Evolutionary conservation across 2,329 filamentous ascomycete species (phyloP), one percentile per base, ranked within the genome.

Genomic region (Nemania serpens): DNA sequence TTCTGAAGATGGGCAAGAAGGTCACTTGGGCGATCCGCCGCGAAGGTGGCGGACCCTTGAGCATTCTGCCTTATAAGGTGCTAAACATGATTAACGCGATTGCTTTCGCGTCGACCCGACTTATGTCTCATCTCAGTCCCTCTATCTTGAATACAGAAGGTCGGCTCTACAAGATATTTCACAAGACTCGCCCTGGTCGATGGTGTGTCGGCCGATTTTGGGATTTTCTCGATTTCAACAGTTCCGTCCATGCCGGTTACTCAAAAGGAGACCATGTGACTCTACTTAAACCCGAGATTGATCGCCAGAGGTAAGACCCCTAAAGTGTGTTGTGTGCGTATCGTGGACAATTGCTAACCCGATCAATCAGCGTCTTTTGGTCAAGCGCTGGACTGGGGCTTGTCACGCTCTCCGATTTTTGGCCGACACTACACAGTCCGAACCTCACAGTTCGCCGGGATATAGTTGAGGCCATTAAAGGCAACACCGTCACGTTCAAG

Each of bases 1-100:
- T 72, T 12, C 57, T 71, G 0, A 65, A 59, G 17, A 64, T 64
- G 54, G 67, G 68, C 15, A 70, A 71, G 52, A 63, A 66, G 22
- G 70, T 72, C 15, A 64, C 58, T 13, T 72, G 70, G 70, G 61
- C 66, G 13, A 72, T 72, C 36, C 69, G 70, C 10, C 39, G 61
- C 34, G 67, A 70, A 43, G 69, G 70, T 5, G 55, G 54, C 10
- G 68, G 70, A 1, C 64, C 70, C 12, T 59, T 66, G 10, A 54
- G 62, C 15, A 64, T 70, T 41, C 39, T 70, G 54, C 67, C 68
- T 1, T 65, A 64, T 56, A 59, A 42, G 20, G 58, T 71, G 46
- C 37, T 70, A 25, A 64, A 64, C 33, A 45, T 62, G 11, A 46
- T 67, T 7, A 70, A 69, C 33, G 52, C 61, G 15, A 66, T 71